Evolutionary conservation across 306 rosid species (phyloP).

Genomic region (Sindora glabra): DNA sequence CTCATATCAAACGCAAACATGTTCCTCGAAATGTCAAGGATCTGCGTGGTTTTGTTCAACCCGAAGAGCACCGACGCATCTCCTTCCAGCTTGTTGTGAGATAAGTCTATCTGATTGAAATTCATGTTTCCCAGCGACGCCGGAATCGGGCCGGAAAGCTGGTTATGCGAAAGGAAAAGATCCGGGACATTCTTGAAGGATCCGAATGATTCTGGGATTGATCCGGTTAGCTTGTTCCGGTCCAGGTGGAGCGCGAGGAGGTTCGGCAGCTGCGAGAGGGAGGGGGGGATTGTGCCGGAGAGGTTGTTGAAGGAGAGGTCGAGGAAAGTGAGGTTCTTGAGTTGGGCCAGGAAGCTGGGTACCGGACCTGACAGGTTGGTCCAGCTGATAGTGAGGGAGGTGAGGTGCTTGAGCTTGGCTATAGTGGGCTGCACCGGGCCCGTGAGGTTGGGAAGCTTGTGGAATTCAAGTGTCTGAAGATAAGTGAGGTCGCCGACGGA

Average conservation of each 20-base stretch:
- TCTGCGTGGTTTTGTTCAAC: conserved; percentile 9
- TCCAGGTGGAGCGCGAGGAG: conserved; percentile 24
- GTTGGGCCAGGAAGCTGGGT: neutral
- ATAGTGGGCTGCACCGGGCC: neutral
- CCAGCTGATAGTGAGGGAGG: neutral
- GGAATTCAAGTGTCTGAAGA: conserved; percentile 25
- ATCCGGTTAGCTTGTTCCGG: conserved; percentile 50
- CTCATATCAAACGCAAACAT: conserved; percentile 34
- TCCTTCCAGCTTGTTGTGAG: conserved; percentile 53
- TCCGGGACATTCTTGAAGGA: conserved; percentile 15
- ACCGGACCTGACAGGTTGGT: neutral
- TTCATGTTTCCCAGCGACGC: conserved; percentile 15
- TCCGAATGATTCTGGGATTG: conserved; percentile 48
- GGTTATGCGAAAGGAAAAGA: conserved; percentile 51
- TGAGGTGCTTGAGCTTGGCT: neutral
- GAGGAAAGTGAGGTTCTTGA: neutral
- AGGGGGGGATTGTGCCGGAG: neutral
- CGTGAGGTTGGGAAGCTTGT: conserved; percentile 27
- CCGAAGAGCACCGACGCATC: conserved; percentile 51
- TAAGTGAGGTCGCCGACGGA: conserved; percentile 39
- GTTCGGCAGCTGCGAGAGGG: conserved; percentile 19
- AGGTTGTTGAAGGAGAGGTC: neutral
- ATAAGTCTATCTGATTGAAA: conserved; percentile 18
- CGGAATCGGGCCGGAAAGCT: conserved; percentile 58
- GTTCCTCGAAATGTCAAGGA: conserved; percentile 52